phyloP scores from a whole-genome alignment of 2,329 filamentous ascomycete species.

The Aureobasidium subglaciale region DNA sequence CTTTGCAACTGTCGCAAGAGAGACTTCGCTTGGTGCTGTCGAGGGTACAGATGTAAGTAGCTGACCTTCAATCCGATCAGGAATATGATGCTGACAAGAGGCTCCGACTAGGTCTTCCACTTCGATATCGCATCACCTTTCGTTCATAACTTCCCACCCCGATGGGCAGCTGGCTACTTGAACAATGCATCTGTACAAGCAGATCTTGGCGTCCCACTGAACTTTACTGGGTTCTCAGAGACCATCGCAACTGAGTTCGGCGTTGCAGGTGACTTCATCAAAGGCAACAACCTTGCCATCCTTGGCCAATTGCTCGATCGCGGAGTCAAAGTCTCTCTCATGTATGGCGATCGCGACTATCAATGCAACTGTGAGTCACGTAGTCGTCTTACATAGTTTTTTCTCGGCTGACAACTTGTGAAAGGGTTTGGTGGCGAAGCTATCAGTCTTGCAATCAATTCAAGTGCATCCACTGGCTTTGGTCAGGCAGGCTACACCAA shows the following conservation, averaged over 20 bases:
- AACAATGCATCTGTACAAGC: conserved; percentile 50
- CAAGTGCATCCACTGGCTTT: conserved; percentile 20
- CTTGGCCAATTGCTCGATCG: conserved; percentile 35
- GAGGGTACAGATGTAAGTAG: not conserved
- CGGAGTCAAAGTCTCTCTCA: conserved; percentile 55
- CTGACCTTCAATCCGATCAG: too few relatives aligned
- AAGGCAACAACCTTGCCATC: conserved; percentile 32
- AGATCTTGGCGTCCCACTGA: conserved; percentile 49
- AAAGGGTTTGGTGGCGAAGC: conserved; percentile 24
- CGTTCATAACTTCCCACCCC: not conserved
- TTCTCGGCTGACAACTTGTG: not conserved
- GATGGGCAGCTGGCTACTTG: conserved; percentile 40
- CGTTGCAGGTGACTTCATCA: conserved; percentile 36
- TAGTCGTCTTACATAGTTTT: not conserved
- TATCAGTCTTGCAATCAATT: conserved; percentile 24
- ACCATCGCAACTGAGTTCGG: conserved; percentile 34
- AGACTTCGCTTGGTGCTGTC: not conserved
- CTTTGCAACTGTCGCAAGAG: not conserved
- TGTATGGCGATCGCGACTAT: conserved; percentile 59
- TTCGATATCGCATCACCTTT: not conserved
- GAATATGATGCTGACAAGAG: too few relatives aligned
- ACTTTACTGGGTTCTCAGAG: conserved; percentile 21
- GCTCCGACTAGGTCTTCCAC: not conserved
- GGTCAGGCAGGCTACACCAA: conserved; percentile 26
- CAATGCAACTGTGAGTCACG: conserved; percentile 45